Percentiles rank a stretch among this genome's conserved stretches.
Conservation (phyloP, 2,329 filamentous ascomycete species). For the Teratosphaeria destructans region DNA sequence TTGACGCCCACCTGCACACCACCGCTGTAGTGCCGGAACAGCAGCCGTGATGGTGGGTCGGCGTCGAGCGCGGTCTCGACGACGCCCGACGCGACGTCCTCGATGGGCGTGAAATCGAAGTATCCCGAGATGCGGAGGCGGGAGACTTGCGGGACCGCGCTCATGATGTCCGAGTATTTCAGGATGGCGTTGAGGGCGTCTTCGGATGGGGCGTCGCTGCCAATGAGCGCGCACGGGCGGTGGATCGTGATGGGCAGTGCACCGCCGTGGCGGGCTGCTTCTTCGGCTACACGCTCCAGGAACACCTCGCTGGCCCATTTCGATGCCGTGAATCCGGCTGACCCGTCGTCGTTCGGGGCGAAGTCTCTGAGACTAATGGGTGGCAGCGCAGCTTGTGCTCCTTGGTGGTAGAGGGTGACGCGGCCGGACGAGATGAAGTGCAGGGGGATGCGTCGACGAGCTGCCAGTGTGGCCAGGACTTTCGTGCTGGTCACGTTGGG, state of each 20-base stretch:
- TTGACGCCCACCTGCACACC: not conserved
- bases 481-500: not conserved
- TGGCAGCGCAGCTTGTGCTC: not conserved
- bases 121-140: not conserved
- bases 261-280: not conserved
- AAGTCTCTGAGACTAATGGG: not conserved
- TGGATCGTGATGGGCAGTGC: not conserved
- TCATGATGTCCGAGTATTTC: not conserved
- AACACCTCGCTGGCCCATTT: not conserved
- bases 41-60: not conserved
- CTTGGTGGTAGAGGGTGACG: not conserved
- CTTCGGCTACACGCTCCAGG: not conserved
- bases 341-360: not conserved
- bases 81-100: not conserved
- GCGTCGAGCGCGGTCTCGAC: not conserved
- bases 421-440: not conserved
- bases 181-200: not conserved
- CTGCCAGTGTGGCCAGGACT: not conserved
- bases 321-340: not conserved
- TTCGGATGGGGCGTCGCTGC: not conserved
- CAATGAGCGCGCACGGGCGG: not conserved
- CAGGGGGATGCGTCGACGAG: not conserved
- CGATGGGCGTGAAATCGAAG: not conserved
- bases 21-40: not conserved
- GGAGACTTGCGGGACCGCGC: not conserved